Evolutionary conservation across 2,329 filamentous ascomycete genomes (phyloP).

Genomic region (Ramularia collo-cygni): DNA sequence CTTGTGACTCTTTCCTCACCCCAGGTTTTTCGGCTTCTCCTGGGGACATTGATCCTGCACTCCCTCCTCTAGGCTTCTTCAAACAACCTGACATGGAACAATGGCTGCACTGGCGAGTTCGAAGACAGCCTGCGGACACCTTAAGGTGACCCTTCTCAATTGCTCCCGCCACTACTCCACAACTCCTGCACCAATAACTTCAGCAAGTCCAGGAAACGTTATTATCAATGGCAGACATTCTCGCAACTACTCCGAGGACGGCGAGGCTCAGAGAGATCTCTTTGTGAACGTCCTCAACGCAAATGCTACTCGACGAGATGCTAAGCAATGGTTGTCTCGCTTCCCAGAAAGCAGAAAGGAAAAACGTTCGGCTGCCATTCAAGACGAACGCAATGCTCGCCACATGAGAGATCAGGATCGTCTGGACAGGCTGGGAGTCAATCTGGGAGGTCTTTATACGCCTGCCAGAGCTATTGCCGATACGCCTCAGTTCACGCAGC

Average conservation of each 20-base stretch:
- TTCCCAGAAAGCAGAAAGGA: slow-evolving; percentile 50
- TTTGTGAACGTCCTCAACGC: slow-evolving; percentile 81
- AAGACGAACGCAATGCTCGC: slow-evolving; percentile 19
- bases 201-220: slow-evolving; percentile 2
- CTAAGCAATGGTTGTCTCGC: slow-evolving; percentile 82
- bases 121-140: slow-evolving; percentile 28
- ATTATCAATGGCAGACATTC: slow-evolving; percentile 21
- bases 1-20: no score
- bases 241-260: slow-evolving; percentile 14
- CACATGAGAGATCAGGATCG: slow-evolving; percentile 19
- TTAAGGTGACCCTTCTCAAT: slow-evolving; percentile 16
- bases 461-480: slow-evolving; percentile 52
- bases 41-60: no score
- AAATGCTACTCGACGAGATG: slow-evolving; percentile 86
- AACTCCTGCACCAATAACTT: slow-evolving; percentile 6
- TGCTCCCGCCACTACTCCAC: slow-evolving; percentile 13
- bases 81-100: slow-evolving; percentile 21
- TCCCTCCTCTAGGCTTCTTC: no score
- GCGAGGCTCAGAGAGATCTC: slow-evolving; percentile 52
- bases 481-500: slow-evolving; percentile 54
- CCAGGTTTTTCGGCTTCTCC: no score
- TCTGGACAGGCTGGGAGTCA: slow-evolving; percentile 46
- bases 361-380: slow-evolving; percentile 20
- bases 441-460: slow-evolving; percentile 55
- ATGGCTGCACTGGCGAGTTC: slow-evolving; percentile 32